Percentiles rank a stretch among this genome's conserved stretches.
Evolutionary conservation across 2,329 filamentous ascomycete species (phyloP).

Genomic region (Drechslera avenae): DNA sequence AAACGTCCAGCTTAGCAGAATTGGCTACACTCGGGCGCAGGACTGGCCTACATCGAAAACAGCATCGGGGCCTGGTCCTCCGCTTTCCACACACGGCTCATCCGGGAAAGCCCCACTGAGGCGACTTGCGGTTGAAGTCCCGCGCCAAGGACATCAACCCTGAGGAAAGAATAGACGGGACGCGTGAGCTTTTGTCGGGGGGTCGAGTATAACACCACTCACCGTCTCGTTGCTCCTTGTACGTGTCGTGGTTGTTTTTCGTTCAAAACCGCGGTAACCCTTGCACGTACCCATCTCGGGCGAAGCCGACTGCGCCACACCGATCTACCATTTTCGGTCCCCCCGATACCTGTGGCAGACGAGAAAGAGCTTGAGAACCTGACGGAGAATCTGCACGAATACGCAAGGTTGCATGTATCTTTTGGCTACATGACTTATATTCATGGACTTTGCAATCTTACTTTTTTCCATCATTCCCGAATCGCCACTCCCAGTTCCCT

Average conservation of each 20-base stretch:
- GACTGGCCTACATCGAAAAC: constrained; percentile 24
- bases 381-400: constrained; percentile 38
- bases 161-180: constrained; percentile 30
- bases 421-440: constrained; percentile 40
- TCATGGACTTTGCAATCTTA: constrained; percentile 32
- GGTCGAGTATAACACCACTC: constrained; percentile 36
- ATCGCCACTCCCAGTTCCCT: constrained; percentile 43
- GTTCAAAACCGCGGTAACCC: constrained; percentile 25
- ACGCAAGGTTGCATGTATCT: constrained; percentile 34
- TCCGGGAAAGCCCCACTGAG: constrained; percentile 38
- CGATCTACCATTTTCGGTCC: constrained; percentile 30
- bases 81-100: constrained; percentile 30
- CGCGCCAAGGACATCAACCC: constrained; percentile 37
- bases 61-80: constrained; percentile 28
- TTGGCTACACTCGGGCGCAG: constrained; percentile 18
- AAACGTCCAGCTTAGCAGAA: constrained; percentile 17
- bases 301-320: constrained; percentile 40
- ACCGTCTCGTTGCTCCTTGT: constrained; percentile 29
- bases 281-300: constrained; percentile 41
- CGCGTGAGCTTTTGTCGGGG: constrained; percentile 30
- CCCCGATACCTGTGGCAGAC: constrained; percentile 36
- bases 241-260: constrained; percentile 35
- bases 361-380: constrained; percentile 27
- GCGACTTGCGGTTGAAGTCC: constrained; percentile 37
- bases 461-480: constrained; percentile 32